Evolutionary conservation across 257 asterid species (phyloP).

Genomic region (Solanum pimpinellifolium): DNA sequence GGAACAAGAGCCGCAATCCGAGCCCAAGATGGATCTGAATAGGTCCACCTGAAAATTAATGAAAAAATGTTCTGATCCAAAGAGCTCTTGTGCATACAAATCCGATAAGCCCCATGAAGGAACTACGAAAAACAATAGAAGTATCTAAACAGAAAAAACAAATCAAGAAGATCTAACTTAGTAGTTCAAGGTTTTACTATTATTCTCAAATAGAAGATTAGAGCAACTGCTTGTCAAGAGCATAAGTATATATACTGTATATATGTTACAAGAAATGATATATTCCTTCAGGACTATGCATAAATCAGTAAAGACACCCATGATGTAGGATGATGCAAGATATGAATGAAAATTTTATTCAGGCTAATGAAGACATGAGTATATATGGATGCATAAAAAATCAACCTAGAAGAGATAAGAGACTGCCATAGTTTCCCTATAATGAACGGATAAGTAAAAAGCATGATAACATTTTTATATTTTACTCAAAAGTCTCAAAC

Average conservation of each 20-base stretch:
- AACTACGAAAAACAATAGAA: background rate
- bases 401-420: background rate
- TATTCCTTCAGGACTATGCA: background rate
- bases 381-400: background rate
- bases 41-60: slow-evolving; percentile 55
- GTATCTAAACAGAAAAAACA: background rate
- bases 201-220: background rate
- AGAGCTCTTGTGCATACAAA: background rate
- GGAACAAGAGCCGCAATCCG: slow-evolving; percentile 69
- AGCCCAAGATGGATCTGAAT: slow-evolving; percentile 79
- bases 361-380: background rate
- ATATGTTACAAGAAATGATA: background rate
- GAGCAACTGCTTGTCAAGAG: background rate
- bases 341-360: background rate
- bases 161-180: background rate
- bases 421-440: background rate
- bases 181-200: background rate
- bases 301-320: background rate
- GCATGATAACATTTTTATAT: background rate
- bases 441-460: background rate
- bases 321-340: background rate
- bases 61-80: background rate
- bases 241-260: background rate
- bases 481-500: background rate
- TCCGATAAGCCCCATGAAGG: background rate